Evolutionary conservation across 495 filamentous ascomycete species (phyloP).

Genomic region (Penicillium cinerascens): DNA sequence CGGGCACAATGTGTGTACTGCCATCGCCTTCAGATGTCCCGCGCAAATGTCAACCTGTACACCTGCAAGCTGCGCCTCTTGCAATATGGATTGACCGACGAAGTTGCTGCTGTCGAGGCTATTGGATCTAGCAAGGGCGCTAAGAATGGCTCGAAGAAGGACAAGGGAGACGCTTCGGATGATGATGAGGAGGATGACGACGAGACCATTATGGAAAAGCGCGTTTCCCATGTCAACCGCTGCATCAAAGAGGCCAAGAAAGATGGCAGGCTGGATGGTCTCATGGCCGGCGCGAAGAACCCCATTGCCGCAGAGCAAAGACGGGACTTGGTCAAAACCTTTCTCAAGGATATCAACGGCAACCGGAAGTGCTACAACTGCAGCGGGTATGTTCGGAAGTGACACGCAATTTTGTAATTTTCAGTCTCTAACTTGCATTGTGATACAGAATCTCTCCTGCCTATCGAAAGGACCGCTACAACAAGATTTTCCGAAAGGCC

Average conservation of each 20-base stretch:
- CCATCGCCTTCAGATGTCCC: slow-evolving; percentile 71
- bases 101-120: slow-evolving; percentile 64
- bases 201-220: slow-evolving; percentile 59
- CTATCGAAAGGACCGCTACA: slow-evolving; percentile 80
- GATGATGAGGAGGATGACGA: slow-evolving; percentile 56
- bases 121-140: slow-evolving; percentile 37
- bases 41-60: slow-evolving; percentile 68
- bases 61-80: slow-evolving; percentile 83
- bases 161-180: slow-evolving; percentile 45
- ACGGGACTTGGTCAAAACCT: slow-evolving; percentile 70
- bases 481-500: slow-evolving; percentile 89
- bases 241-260: slow-evolving; percentile 55
- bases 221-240: slow-evolving; percentile 67
- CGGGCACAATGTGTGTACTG: slow-evolving; percentile 88
- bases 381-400: slow-evolving; percentile 48
- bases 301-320: slow-evolving; percentile 76
- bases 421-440: slow-evolving; percentile 8
- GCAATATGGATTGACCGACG: slow-evolving; percentile 75
- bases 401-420: background rate
- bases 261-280: slow-evolving; percentile 41
- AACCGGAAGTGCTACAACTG: slow-evolving; percentile 72
- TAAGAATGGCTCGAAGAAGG: slow-evolving; percentile 29
- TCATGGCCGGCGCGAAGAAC: slow-evolving; percentile 64
- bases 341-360: slow-evolving; percentile 63
- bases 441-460: slow-evolving; percentile 60